A percentile compares a stretch with the other conserved stretches of the same genome.
Evolutionary conservation across 2,329 filamentous ascomycete genomes (phyloP).

Genomic region (Apiospora phragmitis): DNA sequence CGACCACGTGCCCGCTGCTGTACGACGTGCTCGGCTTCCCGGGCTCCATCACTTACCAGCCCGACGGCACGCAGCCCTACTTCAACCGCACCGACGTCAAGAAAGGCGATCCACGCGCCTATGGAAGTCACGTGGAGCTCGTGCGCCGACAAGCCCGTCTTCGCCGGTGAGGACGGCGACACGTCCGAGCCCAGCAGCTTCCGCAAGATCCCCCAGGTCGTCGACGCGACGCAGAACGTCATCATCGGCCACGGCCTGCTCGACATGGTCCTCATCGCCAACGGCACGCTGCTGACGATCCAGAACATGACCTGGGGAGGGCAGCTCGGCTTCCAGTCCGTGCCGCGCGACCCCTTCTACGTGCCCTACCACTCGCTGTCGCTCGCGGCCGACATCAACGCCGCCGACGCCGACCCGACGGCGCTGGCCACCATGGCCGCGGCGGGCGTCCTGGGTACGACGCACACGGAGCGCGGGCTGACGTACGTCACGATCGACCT

Average conservation of each 20-base stretch:
- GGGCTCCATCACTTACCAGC: constrained; percentile 63
- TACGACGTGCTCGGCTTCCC: constrained; percentile 62
- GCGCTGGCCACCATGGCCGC: constrained; percentile 49
- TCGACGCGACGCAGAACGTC: constrained; percentile 71
- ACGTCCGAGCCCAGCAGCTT: constrained; percentile 46
- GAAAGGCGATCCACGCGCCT: constrained; percentile 65
- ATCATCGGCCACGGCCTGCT: constrained; percentile 72
- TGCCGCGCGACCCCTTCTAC: constrained; percentile 64
- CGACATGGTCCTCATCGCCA: constrained; percentile 67
- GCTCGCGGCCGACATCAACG: constrained; percentile 26
- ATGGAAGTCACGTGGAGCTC: constrained; percentile 31
- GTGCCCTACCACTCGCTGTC: constrained; percentile 63
- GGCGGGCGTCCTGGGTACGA: constrained; percentile 67
- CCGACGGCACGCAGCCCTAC: constrained; percentile 63
- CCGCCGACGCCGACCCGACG: constrained; percentile 15
- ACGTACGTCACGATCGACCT: constrained; percentile 59
- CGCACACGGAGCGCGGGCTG: constrained; percentile 73
- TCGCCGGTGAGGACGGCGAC: constrained; percentile 43
- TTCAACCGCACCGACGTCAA: constrained; percentile 73
- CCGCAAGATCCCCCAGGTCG: constrained; percentile 66
- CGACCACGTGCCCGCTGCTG: constrained; percentile 64
- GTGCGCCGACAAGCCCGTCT: constrained; percentile 32
- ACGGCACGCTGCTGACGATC: constrained; percentile 70
- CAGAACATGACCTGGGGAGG: constrained; percentile 85
- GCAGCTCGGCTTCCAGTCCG: constrained; percentile 64